phyloP scores from a whole-genome alignment of 176 grass and related monocot genomes.

The Phoenix dactylifera region DNA sequence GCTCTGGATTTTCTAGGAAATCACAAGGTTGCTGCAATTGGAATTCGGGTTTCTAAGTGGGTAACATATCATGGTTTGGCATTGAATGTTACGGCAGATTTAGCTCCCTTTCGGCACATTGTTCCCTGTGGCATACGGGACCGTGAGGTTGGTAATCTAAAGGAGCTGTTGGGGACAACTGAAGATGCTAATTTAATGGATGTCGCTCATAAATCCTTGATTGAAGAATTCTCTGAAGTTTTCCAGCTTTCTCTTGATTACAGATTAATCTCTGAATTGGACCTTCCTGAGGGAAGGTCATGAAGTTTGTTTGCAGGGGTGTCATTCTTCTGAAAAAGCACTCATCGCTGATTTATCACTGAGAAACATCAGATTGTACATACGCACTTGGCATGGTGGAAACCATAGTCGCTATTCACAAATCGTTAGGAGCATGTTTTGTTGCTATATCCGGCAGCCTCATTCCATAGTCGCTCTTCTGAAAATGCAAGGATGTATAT shows the following conservation, averaged over 20 bases:
- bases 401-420: too few species aligned
- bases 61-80: slow-evolving; percentile 71
- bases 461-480: too few species aligned
- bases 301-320: too few species aligned
- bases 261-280: slow-evolving; percentile 3
- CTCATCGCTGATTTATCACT: too few species aligned
- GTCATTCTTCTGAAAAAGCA: too few species aligned
- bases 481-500: too few species aligned
- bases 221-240: slow-evolving; percentile 56
- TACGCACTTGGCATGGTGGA: too few species aligned
- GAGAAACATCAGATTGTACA: too few species aligned
- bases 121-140: slow-evolving; percentile 56
- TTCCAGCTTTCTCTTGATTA: slow-evolving; percentile 47
- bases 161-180: slow-evolving; percentile 34
- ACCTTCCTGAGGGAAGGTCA: background rate
- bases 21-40: slow-evolving; percentile 67
- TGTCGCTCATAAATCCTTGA: slow-evolving; percentile 36
- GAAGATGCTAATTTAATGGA: slow-evolving; percentile 41
- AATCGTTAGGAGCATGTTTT: too few species aligned
- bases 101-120: slow-evolving; percentile 47
- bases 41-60: slow-evolving; percentile 44
- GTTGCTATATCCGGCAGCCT: too few species aligned
- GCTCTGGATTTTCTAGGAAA: slow-evolving; percentile 28
- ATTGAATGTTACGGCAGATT: slow-evolving; percentile 59
- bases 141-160: slow-evolving; percentile 34